Base-by-base conservation (phyloP, 2,329 filamentous ascomycete genomes). In the Didymella lethalis region DNA sequence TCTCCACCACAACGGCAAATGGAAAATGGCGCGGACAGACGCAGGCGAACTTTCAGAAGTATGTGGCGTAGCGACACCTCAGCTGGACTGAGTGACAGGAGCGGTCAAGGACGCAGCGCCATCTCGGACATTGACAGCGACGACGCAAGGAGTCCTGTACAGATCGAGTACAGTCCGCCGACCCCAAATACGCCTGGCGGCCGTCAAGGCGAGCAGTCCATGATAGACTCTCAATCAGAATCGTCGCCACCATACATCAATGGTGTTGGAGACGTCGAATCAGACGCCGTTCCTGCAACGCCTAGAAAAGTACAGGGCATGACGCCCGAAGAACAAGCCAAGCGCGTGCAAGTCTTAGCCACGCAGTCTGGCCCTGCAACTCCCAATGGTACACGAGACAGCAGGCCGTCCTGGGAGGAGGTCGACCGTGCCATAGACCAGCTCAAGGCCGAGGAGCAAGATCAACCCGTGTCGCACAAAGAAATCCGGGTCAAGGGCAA, bases 341-440 rank as follows among this genome's bases (percentile, higher is more conserved):
- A 66, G 40, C 65, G 72, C 26, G 59, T 74, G 4, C 63, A 69
- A 41, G 73, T 75, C 0, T 62, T 77, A 7, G 75, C 74, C 48
- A 79, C 78, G 8, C 79, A 80, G 61, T 81, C 79, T 29, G 77
- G 78, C 0, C 79, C 80, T 26, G 76, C 78, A 2, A 81, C 79
- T 11, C 79, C 79, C 0, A 76, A 75, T 25, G 80, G 79, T 0
- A 77, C 74, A 14, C 68, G 79, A 28, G 77, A 80, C 57, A 71
- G 64, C 38, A 59, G 72, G 7, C 73, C 75, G 0, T 74, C 70
- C 18, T 77, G 75, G 75, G 74, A 76, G 38, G 75, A 75, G 54
- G 73, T 76, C 7, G 72, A 76, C 47, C 69, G 71, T 0, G 73
- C 74, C 0, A 71, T 76, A 23, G 73, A 72, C 43, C 49, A 73